Conservation (phyloP, 306 rosid genomes). For the Ammopiptanthus mongolicus region DNA sequence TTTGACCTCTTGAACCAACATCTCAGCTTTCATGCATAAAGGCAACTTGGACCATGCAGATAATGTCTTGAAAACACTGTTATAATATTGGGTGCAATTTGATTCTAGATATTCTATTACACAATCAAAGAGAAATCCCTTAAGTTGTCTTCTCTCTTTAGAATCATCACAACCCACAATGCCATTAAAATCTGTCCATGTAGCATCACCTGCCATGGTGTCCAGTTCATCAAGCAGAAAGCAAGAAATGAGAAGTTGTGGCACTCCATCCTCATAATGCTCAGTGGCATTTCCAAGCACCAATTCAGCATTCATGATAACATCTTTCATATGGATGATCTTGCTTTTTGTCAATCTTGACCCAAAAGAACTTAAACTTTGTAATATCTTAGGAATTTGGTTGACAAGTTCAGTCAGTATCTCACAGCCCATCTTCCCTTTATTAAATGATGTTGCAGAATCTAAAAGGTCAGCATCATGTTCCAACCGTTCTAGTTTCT, state of each 20-base stretch:
- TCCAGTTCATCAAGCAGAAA: constrained; percentile 48
- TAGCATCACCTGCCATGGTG: constrained; percentile 22
- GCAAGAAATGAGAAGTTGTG: constrained; percentile 33
- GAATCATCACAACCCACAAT: constrained; percentile 15
- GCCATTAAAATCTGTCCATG: constrained; percentile 28
- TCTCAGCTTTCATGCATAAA: constrained; percentile 24
- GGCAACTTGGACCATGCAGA: constrained; percentile 36
- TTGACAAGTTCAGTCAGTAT: constrained; percentile 26
- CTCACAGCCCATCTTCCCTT: constrained; percentile 29
- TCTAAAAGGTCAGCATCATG: constrained; percentile 46
- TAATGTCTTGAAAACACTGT: constrained; percentile 37
- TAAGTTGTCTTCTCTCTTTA: constrained; percentile 36
- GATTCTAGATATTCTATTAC: constrained; percentile 62
- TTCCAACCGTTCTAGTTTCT: constrained; percentile 30
- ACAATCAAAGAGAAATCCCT: constrained; percentile 57
- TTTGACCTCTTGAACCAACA: constrained; percentile 42
- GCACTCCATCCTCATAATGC: constrained; percentile 12
- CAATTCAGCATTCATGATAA: constrained; percentile 58
- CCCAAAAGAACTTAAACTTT: constrained; percentile 31
- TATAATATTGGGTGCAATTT: constrained; percentile 34
- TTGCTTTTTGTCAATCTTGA: constrained; percentile 38
- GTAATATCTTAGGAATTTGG: constrained; percentile 36
- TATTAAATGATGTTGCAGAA: constrained; percentile 49
- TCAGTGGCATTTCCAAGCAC: constrained; percentile 41
- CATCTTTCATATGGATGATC: constrained; percentile 42